Evolutionary conservation across 495 filamentous ascomycete genomes (phyloP).

Genomic region (Hyaloscypha finlandica): DNA sequence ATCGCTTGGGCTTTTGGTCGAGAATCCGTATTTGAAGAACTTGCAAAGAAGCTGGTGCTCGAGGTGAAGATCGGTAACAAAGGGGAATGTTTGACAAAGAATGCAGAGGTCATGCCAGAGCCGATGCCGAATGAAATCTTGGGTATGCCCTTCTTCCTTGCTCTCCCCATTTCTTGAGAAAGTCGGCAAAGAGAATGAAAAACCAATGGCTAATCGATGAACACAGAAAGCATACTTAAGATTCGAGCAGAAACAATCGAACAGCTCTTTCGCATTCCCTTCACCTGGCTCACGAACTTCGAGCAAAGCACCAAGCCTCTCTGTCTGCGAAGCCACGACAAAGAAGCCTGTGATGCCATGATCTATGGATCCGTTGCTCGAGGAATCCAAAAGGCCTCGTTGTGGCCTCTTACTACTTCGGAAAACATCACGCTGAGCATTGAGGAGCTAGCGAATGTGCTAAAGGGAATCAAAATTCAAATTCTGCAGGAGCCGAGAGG

Average conservation of each 20-base stretch:
- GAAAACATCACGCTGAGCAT: no score
- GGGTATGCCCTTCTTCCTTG: no score
- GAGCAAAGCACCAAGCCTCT: not conserved
- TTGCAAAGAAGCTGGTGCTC: not conserved
- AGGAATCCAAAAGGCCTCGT: not conserved
- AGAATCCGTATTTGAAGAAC: not conserved
- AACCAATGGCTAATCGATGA: no score
- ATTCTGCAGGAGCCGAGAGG: no score
- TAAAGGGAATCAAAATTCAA: no score
- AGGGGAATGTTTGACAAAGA: no score
- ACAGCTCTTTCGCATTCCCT: not conserved
- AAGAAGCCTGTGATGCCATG: not conserved
- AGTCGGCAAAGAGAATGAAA: no score
- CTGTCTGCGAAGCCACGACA: not conserved
- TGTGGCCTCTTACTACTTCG: not conserved
- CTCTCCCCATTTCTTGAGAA: no score
- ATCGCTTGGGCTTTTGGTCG: slow-evolving; percentile 2
- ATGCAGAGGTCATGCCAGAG: no score
- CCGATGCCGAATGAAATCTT: no score
- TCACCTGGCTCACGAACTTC: not conserved
- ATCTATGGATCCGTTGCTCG: not conserved
- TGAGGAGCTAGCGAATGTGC: no score
- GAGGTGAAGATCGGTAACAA: not conserved
- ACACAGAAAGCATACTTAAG: not conserved
- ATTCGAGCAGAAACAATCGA: not conserved